These are phyloP conservation scores for Sarcodon aspratus DNA, from an alignment of 768 basidiomycete genomes.

Conservation along the genomic window DNA sequence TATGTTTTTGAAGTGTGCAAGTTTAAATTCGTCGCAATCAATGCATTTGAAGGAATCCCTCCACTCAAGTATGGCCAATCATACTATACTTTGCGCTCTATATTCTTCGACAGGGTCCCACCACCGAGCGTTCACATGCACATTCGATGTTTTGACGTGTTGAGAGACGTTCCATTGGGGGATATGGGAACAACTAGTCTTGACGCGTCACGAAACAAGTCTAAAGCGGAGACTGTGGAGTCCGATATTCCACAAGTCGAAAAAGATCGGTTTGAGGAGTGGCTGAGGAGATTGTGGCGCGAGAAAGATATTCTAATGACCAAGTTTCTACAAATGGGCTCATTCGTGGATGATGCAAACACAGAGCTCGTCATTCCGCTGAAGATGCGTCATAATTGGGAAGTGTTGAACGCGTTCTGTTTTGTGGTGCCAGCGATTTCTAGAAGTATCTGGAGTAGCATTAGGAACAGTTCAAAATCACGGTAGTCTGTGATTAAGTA, in stretches of 20 bases:
- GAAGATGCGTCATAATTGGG: conserved; percentile 37
- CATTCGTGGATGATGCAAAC: conserved; percentile 24
- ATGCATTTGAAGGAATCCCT: conserved; percentile 50
- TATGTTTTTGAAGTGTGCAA: conserved; percentile 15
- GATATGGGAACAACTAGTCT: conserved; percentile 31
- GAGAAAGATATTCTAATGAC: conserved; percentile 77
- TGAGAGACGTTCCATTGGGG: conserved; percentile 58
- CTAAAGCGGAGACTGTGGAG: conserved; percentile 9
- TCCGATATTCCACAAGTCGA: conserved; percentile 20
- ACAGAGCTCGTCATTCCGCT: conserved; percentile 44
- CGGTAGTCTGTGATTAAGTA: background rate
- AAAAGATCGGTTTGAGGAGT: conserved; percentile 53
- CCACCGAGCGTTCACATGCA: conserved; percentile 87
- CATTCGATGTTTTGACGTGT: conserved; percentile 66
- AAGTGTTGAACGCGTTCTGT: conserved; percentile 57
- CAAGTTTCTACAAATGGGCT: conserved; percentile 43
- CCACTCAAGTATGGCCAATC: conserved; percentile 73
- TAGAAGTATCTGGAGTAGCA: too few species aligned
- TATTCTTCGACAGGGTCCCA: conserved; percentile 70
- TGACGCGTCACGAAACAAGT: conserved; percentile 17
- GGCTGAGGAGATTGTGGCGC: conserved; percentile 75
- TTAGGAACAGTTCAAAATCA: too few species aligned
- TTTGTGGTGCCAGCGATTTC: conserved; percentile 43
- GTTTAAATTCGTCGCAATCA: background rate
- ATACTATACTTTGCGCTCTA: conserved; percentile 82